Evolutionary conservation across 345 rosid genomes (phyloP).

Genomic region (Moricandia moricandioides): DNA sequence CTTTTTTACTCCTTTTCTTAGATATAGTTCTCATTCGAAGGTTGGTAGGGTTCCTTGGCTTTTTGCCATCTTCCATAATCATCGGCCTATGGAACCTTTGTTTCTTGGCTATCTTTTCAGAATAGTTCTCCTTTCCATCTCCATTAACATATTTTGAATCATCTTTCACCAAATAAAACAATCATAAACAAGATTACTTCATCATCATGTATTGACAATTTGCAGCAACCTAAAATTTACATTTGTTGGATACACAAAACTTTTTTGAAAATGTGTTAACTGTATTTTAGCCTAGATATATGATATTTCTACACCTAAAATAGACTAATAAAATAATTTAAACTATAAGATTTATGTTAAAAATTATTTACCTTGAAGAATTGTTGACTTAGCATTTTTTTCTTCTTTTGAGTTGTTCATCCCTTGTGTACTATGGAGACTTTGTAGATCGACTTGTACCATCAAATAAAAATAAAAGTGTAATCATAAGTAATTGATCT

Average conservation of each 20-base stretch:
- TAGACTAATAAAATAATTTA: too few relatives aligned
- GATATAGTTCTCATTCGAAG: slow-evolving; percentile 10
- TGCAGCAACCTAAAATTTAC: background rate
- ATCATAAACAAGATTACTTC: background rate
- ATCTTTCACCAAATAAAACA: background rate
- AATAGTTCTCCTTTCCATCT: background rate
- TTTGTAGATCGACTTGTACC: background rate
- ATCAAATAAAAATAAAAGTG: background rate
- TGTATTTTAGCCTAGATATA: background rate
- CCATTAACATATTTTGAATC: background rate
- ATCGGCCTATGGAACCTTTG: slow-evolving; percentile 14
- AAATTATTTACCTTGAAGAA: slow-evolving; percentile 3
- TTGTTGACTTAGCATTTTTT: background rate
- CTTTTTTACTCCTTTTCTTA: background rate
- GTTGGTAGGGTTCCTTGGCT: background rate
- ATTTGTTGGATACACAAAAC: background rate
- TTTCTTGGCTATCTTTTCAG: background rate
- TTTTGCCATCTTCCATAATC: slow-evolving; percentile 20
- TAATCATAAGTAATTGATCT: background rate
- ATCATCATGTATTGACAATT: background rate
- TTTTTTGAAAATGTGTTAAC: background rate
- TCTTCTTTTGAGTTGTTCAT: background rate
- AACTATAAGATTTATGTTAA: background rate
- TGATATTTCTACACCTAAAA: too few relatives aligned
- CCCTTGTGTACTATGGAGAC: background rate